These are phyloP conservation scores for Mimosa bimucronata DNA, from an alignment of 306 rosid species.

Conservation along the genomic window DNA sequence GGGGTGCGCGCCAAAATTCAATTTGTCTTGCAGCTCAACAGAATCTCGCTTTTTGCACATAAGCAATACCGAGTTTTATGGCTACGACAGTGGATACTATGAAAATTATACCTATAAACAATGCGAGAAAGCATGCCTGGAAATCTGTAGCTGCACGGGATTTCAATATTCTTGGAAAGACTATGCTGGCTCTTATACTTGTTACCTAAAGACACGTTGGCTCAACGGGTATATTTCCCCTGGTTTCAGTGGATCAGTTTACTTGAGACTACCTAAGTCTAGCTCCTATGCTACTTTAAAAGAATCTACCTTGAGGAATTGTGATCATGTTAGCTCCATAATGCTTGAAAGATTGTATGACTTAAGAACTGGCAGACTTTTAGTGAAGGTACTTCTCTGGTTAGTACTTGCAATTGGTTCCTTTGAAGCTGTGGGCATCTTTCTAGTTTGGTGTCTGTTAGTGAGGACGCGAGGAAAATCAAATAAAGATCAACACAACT, in stretches of 20 bases:
- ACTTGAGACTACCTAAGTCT: background rate
- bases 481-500: background rate
- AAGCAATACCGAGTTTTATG: conserved; percentile 31
- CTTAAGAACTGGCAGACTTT: background rate
- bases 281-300: background rate
- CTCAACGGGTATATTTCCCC: conserved; percentile 7
- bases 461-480: background rate
- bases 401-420: background rate
- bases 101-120: background rate
- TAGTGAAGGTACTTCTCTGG: background rate
- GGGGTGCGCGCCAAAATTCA: conserved; percentile 54
- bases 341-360: background rate
- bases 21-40: conserved; percentile 9
- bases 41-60: conserved; percentile 33
- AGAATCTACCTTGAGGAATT: background rate
- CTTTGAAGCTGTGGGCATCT: background rate
- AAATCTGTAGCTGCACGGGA: background rate
- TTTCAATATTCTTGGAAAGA: background rate
- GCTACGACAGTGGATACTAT: conserved; percentile 31
- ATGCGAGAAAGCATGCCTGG: conserved; percentile 43
- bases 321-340: background rate
- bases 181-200: background rate
- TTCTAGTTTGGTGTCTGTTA: background rate
- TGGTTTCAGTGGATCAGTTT: background rate
- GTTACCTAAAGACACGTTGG: background rate